Evolutionary conservation across 768 basidiomycete genomes (phyloP), one percentile per base, ranked within the genome.

Genomic region (Trichaptum fuscoviolaceum): DNA sequence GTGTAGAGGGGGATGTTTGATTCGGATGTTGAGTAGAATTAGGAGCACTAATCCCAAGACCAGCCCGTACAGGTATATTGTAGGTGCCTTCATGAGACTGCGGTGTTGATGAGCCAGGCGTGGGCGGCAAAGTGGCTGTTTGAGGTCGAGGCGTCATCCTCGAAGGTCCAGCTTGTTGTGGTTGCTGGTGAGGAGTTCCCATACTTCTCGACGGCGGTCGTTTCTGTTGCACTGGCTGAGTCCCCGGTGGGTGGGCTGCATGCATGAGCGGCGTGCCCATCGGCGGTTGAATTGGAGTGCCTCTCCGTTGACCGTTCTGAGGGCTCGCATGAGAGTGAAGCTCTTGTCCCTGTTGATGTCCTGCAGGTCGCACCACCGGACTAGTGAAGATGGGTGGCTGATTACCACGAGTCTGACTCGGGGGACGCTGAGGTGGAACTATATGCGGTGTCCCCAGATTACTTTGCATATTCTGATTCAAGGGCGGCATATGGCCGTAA

Each of bases 91-190:
- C 42, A 52, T 15, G 42, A 20, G 42, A 52, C 20, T 52, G 42
- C 12, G 42, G 42, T 20, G 42, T 12, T 12, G 42, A 52, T 12
- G 42, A 52, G 15, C 15, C 15, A 52, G 42, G 24, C 67, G 65
- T 23, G 57, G 65, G 3, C 59, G 60, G 12, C 42, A 52, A 35
- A 81, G 76, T 58, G 77, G 77, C 17, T 76, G 68, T 4, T 42
- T 79, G 77, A 62, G 73, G 70, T 34, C 71, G 71, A 62, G 79
- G 82, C n/a, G 85, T 85, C 20, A 85, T 84, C 57, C 77, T 81
- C 25, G 82, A 79, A 64, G 75, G 77, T 12, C 82, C 81, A 10
- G 82, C 71, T 67, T 84, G 74, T 65, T 70, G 83, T 52, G n/a
- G 35, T 42, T 27, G 63, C n/a, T 34, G 26, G 8, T n/a, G 25